These are phyloP conservation scores for Ramichloridium luteum DNA, from an alignment of 2,329 filamentous ascomycete species.

Conservation along the genomic window DNA sequence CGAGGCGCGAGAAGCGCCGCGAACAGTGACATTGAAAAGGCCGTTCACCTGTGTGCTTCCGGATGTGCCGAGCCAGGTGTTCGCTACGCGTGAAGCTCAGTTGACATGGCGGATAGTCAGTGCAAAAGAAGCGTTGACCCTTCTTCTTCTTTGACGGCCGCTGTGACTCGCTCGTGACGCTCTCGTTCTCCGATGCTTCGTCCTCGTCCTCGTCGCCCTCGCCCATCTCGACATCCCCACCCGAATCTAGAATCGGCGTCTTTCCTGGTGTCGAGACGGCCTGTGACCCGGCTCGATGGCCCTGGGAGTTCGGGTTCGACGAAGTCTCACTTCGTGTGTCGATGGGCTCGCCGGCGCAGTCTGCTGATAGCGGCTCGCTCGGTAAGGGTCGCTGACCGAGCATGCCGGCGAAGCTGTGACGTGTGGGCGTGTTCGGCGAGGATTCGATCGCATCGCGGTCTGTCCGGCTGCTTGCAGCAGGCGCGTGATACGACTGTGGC, in stretches of 20 bases:
- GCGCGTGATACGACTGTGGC: no score
- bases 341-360: background rate
- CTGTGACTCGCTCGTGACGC: conserved; percentile 46
- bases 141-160: conserved; percentile 88
- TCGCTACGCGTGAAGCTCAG: conserved; percentile 93
- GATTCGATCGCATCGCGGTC: conserved; percentile 25
- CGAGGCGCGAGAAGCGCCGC: conserved; percentile 79
- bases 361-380: conserved; percentile 11
- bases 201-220: conserved; percentile 66
- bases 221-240: conserved; percentile 57
- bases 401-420: conserved; percentile 38
- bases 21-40: conserved; percentile 95
- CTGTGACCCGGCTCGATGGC: no score
- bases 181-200: conserved; percentile 39
- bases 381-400: conserved; percentile 36
- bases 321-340: no score
- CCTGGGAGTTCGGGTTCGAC: no score
- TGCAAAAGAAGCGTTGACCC: conserved; percentile 91
- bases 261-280: conserved; percentile 1
- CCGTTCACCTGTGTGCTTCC: conserved; percentile 93
- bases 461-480: no score
- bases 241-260: conserved; percentile 3
- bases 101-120: conserved; percentile 84
- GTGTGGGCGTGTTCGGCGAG: conserved; percentile 50
- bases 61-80: conserved; percentile 86